phyloP scores from a whole-genome alignment of 306 rosid species.

The Prunus davidiana region DNA sequence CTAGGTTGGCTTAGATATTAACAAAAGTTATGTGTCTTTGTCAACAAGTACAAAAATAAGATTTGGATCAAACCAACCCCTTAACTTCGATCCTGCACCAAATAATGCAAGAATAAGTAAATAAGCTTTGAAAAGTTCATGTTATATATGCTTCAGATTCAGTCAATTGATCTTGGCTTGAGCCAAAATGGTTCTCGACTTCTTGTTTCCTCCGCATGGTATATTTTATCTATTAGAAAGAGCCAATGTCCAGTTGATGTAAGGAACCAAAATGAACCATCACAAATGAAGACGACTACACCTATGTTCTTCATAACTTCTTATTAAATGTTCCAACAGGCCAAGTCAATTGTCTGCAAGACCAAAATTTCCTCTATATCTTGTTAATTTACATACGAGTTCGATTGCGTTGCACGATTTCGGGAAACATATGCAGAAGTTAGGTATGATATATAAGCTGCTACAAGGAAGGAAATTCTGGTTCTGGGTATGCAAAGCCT shows the following conservation, averaged over 20 bases:
- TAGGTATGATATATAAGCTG: not conserved
- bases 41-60: not conserved
- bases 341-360: slow-evolving; percentile 1
- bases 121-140: not conserved
- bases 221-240: not conserved
- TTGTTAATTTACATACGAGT: not conserved
- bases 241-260: not conserved
- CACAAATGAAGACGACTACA: not conserved
- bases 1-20: not conserved
- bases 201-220: not conserved
- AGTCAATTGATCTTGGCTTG: not conserved
- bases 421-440: not conserved
- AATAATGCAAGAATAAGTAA: not conserved
- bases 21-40: not conserved
- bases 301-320: not conserved
- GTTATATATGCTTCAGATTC: not conserved
- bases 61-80: not conserved
- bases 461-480: not conserved
- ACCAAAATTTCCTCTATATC: not conserved
- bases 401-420: not conserved
- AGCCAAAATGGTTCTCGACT: not conserved
- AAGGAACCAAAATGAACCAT: not conserved
- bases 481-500: not conserved
- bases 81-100: too few relatives aligned
- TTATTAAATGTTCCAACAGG: not conserved